Evolutionary conservation across 768 basidiomycete genomes (phyloP).

Genomic region (Lactifluus subvellereus): DNA sequence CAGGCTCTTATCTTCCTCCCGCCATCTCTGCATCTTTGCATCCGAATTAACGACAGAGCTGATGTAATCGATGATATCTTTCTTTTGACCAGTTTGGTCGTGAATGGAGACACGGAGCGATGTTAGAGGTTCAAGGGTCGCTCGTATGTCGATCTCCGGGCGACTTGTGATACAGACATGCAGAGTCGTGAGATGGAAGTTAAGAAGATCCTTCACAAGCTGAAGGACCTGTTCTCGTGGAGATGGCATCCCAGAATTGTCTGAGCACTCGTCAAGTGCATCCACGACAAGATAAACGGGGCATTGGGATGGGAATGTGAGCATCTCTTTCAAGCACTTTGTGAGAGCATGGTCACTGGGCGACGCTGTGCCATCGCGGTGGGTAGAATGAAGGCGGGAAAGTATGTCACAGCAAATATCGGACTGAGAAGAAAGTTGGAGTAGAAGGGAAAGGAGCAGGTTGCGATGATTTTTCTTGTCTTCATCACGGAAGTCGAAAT

Average conservation of each 20-base stretch:
- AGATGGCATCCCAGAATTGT: neutral
- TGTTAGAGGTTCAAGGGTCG: neutral
- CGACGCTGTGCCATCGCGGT: neutral
- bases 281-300: neutral
- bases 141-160: neutral
- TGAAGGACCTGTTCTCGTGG: neutral
- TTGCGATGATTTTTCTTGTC: neutral
- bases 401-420: neutral
- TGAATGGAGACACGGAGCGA: slow-evolving; percentile 7
- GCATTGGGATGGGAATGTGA: neutral
- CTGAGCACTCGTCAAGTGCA: slow-evolving; percentile 7
- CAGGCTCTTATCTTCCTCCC: slow-evolving; percentile 1
- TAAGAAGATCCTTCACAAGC: neutral
- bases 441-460: neutral
- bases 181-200: neutral
- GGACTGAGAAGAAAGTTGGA: neutral
- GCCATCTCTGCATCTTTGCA: slow-evolving; percentile 4
- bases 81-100: neutral
- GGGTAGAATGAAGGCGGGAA: neutral
- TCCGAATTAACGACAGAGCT: slow-evolving; percentile 3
- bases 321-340: neutral
- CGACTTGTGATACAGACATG: neutral
- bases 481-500: neutral
- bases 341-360: neutral
- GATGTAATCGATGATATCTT: slow-evolving; percentile 3